A percentile compares a stretch with the other conserved stretches of the same genome.
phyloP scores from a whole-genome alignment of 139 green algal species.

The Picochlorum sp. region DNA sequence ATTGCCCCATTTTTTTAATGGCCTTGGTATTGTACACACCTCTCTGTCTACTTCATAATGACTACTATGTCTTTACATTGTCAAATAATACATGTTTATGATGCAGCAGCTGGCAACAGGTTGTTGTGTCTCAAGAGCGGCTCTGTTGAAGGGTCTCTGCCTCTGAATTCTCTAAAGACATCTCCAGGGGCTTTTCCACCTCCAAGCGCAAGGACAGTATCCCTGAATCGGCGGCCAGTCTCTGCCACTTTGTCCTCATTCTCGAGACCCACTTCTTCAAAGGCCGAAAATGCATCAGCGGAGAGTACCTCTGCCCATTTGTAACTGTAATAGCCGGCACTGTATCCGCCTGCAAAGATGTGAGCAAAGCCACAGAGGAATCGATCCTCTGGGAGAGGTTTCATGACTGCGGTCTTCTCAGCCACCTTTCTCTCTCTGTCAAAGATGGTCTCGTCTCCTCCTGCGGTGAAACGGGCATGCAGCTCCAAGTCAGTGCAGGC shows the following conservation, averaged over 20 bases:
- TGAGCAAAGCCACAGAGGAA: constrained; percentile 94
- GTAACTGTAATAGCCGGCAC: constrained; percentile 56
- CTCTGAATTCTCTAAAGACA: constrained; percentile 86
- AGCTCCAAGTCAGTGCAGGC: constrained; percentile 80
- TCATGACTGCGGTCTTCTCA: constrained; percentile 55
- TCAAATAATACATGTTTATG: neutral
- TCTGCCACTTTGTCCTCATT: constrained; percentile 52
- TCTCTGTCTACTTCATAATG: too few relatives aligned
- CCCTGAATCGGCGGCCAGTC: constrained; percentile 66
- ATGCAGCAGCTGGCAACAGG: constrained; percentile 39
- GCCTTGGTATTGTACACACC: too few relatives aligned
- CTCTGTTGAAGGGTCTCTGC: constrained; percentile 73
- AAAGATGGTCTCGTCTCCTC: constrained; percentile 56
- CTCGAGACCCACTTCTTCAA: constrained; percentile 91
- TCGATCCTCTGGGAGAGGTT: constrained; percentile 77
- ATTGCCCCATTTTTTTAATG: too few relatives aligned
- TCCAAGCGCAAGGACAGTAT: constrained; percentile 87
- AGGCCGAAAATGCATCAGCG: constrained; percentile 88
- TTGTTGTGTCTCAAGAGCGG: constrained; percentile 77
- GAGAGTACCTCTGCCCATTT: constrained; percentile 92
- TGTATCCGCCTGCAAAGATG: constrained; percentile 94
- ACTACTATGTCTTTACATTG: too few relatives aligned
- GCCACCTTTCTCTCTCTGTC: constrained; percentile 61
- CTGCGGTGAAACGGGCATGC: constrained; percentile 70
- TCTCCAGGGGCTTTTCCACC: constrained; percentile 62